A percentile compares a stretch with the other conserved stretches of the same genome.
phyloP scores from a whole-genome alignment of 176 grass and related monocot species.

The Phyllostachys edulis region DNA sequence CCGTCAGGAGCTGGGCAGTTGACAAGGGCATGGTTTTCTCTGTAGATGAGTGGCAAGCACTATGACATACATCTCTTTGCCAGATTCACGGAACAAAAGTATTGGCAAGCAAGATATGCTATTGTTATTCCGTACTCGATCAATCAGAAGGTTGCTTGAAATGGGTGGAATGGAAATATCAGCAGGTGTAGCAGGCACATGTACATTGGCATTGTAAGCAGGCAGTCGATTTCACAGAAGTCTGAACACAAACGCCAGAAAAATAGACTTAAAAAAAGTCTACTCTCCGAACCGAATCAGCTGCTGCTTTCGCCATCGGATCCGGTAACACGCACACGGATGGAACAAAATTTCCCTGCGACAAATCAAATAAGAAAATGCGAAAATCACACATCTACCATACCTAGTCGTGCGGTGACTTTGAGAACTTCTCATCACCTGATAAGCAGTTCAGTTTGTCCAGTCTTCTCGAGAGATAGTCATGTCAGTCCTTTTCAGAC shows the following conservation, averaged over 20 bases:
- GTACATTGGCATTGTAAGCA: background rate
- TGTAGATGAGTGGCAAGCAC: background rate
- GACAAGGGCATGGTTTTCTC: background rate
- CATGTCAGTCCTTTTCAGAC: constrained; percentile 42
- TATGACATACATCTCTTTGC: background rate
- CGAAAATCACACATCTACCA: background rate
- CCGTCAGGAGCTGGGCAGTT: constrained; percentile 3
- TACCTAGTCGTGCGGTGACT: constrained; percentile 13
- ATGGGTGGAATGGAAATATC: background rate
- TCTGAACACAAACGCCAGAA: background rate
- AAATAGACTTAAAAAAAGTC: constrained; percentile 5
- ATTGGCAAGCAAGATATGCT: background rate
- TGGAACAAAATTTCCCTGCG: background rate
- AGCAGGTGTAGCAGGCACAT: background rate
- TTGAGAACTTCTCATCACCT: constrained; percentile 3
- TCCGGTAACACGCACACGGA: constrained; percentile 1
- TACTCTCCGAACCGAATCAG: background rate
- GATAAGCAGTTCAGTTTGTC: constrained; percentile 14
- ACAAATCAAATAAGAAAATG: background rate
- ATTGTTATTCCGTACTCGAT: background rate
- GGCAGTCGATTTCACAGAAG: background rate
- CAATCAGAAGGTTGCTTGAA: background rate
- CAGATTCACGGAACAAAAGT: background rate
- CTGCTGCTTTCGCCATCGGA: constrained; percentile 21
- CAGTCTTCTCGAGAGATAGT: background rate